These are phyloP conservation scores for Panicum virgatum DNA, from an alignment of 202 grass and related monocot genomes.

Conservation along the genomic window DNA sequence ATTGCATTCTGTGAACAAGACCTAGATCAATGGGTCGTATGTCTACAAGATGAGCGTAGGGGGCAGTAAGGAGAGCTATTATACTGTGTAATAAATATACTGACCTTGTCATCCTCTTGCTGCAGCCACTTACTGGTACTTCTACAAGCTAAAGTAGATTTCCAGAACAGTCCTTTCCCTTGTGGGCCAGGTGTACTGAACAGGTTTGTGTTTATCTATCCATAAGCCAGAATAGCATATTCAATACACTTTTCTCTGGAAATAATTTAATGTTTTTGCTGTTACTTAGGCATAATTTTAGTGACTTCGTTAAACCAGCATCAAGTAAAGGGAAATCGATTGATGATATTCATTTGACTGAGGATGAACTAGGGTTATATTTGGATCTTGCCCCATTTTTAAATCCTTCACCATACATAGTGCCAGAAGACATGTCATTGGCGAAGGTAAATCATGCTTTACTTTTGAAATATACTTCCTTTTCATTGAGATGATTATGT, in stretches of 20 bases:
- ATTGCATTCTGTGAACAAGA: background rate
- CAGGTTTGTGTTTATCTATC: conserved; percentile 54
- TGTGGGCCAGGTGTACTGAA: conserved; percentile 88
- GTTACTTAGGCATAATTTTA: conserved; percentile 79
- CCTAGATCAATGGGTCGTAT: background rate
- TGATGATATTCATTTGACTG: conserved; percentile 95
- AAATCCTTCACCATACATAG: conserved; percentile 94
- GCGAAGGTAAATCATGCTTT: conserved; percentile 62
- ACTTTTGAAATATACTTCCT: background rate
- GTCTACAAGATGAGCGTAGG: background rate
- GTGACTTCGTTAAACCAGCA: conserved; percentile 96
- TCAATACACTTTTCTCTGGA: background rate
- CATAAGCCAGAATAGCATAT: conserved; percentile 28
- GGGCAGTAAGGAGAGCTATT: background rate
- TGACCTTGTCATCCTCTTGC: conserved; percentile 39
- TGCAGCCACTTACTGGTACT: conserved; percentile 91
- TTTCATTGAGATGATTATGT: background rate
- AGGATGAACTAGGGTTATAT: conserved; percentile 81
- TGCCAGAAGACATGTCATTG: conserved; percentile 98
- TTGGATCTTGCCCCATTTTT: conserved; percentile 97
- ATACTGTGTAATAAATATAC: background rate
- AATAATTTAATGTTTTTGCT: conserved; percentile 29
- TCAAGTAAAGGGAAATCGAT: conserved; percentile 98
- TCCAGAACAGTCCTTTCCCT: conserved; percentile 95
- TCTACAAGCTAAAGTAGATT: conserved; percentile 95